Evolutionary conservation across 257 asterid species (phyloP), one percentile per base, ranked within the genome.

Genomic region (Catharanthus roseus): DNA sequence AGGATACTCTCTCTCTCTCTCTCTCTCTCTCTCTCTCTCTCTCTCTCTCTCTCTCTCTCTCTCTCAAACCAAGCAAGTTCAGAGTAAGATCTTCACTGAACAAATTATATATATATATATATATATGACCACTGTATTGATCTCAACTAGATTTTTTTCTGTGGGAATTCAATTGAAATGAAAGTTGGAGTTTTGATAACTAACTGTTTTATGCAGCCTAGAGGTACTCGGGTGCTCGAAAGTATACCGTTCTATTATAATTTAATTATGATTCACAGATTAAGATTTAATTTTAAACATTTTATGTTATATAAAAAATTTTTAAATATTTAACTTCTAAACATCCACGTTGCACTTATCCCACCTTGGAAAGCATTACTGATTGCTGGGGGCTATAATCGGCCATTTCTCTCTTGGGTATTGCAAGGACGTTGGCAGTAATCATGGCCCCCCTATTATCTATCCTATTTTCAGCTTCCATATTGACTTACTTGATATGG

Each of bases 1-100:
- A 64, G 75, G 81, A 77, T 67, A 69, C 73, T 33, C 28, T 73
- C 69, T n/a, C n/a, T n/a, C n/a, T n/a, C n/a, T n/a, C n/a, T n/a
- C n/a, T n/a, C n/a, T n/a, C n/a, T n/a, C n/a, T n/a, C n/a, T n/a
- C n/a, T n/a, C n/a, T n/a, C n/a, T n/a, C n/a, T n/a, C n/a, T n/a
- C n/a, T n/a, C n/a, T n/a, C n/a, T n/a, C n/a, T n/a, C n/a, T n/a
- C n/a, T n/a, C n/a, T n/a, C n/a, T n/a, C n/a, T n/a, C n/a, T n/a
- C n/a, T n/a, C n/a, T n/a, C n/a, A n/a, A 80, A 81, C 74, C 78
- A 51, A 76, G 70, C 23, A 67, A 72, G 7, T 3, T 7, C 61
- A 24, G 38, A 63, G 4, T 39, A 72, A 49, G 18, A 38, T 64
- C 81, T 74, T 80, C 82, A 80, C 73, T 75, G n/a, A 26, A 57